A percentile compares a stretch with the other conserved stretches of the same genome.
Evolutionary conservation across 805 yeast genomes (phyloP).

Genomic region (Priceomyces carsonii): DNA sequence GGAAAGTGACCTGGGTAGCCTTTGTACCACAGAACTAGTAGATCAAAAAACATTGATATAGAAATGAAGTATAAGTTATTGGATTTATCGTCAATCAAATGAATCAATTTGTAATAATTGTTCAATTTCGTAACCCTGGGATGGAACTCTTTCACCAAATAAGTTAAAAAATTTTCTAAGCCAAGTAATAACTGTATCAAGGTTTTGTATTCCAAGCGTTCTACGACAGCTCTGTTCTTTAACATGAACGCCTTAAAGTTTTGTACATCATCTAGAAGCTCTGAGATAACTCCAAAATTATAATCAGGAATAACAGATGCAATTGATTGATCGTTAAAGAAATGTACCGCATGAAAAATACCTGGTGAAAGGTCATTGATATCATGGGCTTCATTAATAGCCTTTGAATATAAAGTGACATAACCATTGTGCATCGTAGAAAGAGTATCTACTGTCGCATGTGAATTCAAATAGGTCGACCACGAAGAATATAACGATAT

Average conservation of each 20-base stretch:
- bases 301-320: conserved; percentile 35
- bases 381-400: conserved; percentile 20
- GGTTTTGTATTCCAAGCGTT: conserved; percentile 3
- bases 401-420: conserved; percentile 27
- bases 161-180: conserved; percentile 29
- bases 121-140: conserved; percentile 30
- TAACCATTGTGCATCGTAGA: conserved; percentile 36
- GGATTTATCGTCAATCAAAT: conserved; percentile 14
- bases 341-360: conserved; percentile 17
- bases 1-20: conserved; percentile 30
- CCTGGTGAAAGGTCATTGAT: conserved; percentile 20
- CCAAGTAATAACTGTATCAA: conserved; percentile 16
- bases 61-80: conserved; percentile 25
- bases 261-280: conserved; percentile 23
- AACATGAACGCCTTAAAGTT: conserved; percentile 24
- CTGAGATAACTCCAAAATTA: conserved; percentile 27
- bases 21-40: conserved; percentile 36
- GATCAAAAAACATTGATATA: conserved; percentile 30
- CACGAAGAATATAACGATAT: conserved; percentile 39
- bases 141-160: conserved; percentile 22
- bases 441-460: conserved; percentile 33
- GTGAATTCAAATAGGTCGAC: conserved; percentile 33
- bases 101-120: conserved; percentile 18
- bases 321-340: conserved; percentile 21
- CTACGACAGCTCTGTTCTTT: conserved; percentile 9